Evolutionary conservation across 371 early-diverging fungal genomes (phyloP).

Genomic region (Lichtheimia corymbifera): DNA sequence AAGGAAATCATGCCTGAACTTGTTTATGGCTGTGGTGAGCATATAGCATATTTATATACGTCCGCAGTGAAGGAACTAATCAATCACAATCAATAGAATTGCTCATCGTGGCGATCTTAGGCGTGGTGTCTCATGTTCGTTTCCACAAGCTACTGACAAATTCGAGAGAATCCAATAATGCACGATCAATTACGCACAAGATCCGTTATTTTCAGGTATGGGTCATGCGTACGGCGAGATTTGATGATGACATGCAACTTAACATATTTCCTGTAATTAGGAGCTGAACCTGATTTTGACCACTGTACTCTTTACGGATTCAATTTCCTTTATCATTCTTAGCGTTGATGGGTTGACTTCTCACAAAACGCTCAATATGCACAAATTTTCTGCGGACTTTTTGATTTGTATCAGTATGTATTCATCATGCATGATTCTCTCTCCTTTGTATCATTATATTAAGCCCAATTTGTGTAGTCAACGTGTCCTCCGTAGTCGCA

Average conservation of each 20-base stretch:
- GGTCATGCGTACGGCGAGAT: too few species aligned
- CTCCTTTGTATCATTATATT: neutral
- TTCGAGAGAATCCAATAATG: slow-evolving; percentile 26
- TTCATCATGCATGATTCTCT: too few species aligned
- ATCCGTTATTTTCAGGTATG: slow-evolving; percentile 41
- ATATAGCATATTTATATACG: too few species aligned
- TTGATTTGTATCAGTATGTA: slow-evolving; percentile 49
- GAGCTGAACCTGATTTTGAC: slow-evolving; percentile 49
- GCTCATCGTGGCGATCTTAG: slow-evolving; percentile 36
- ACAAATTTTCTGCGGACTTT: slow-evolving; percentile 46
- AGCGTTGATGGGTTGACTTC: slow-evolving; percentile 42
- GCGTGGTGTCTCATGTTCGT: slow-evolving; percentile 45
- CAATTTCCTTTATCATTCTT: slow-evolving; percentile 36
- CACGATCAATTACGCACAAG: slow-evolving; percentile 32
- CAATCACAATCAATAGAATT: slow-evolving; percentile 23
- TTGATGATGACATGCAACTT: neutral
- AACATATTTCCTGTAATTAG: slow-evolving; percentile 3
- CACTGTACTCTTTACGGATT: slow-evolving; percentile 25
- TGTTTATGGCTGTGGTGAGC: slow-evolving; percentile 42
- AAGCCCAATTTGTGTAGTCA: slow-evolving; percentile 23
- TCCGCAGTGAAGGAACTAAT: too few species aligned
- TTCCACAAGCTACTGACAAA: slow-evolving; percentile 37
- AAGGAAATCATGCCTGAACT: slow-evolving; percentile 53
- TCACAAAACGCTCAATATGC: slow-evolving; percentile 25
- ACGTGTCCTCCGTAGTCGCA: slow-evolving; percentile 29